These are phyloP conservation scores for Crassisporium funariophilum DNA, from an alignment of 768 basidiomycete species.

Conservation along the genomic window DNA sequence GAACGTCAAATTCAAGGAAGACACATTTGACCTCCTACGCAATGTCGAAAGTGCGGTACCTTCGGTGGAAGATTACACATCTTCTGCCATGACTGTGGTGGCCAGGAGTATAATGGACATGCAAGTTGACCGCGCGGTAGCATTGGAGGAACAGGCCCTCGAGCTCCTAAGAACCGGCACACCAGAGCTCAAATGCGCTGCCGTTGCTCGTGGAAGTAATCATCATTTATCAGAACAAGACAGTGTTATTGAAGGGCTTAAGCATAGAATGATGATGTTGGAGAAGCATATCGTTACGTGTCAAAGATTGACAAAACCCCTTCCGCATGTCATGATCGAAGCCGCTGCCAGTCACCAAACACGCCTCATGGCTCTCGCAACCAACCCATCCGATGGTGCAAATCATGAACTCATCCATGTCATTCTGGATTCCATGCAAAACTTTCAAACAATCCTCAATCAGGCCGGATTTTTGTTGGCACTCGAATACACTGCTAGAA, in stretches of 20 bases:
- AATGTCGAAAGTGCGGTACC: slow-evolving; percentile 23
- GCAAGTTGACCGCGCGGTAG: slow-evolving; percentile 27
- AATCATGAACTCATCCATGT: slow-evolving; percentile 18
- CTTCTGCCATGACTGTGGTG: slow-evolving; percentile 34
- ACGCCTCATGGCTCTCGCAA: slow-evolving; percentile 17
- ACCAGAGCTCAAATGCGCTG: neutral
- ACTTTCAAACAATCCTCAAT: slow-evolving; percentile 29
- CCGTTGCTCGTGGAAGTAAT: neutral
- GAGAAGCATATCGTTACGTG: slow-evolving; percentile 12
- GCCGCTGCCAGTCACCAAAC: slow-evolving; percentile 16
- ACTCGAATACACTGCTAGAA: slow-evolving; percentile 29
- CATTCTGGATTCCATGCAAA: slow-evolving; percentile 21
- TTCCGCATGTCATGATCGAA: slow-evolving; percentile 21
- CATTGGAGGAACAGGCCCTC: slow-evolving; percentile 25
- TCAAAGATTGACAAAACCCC: slow-evolving; percentile 14
- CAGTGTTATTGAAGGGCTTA: slow-evolving; percentile 7
- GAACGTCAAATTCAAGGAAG: slow-evolving; percentile 35
- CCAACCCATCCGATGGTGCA: slow-evolving; percentile 8
- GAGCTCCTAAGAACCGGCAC: slow-evolving; percentile 16
- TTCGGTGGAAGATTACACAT: slow-evolving; percentile 24
- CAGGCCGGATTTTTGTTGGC: slow-evolving; percentile 33
- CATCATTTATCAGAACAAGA: neutral
- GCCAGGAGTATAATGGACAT: slow-evolving; percentile 35
- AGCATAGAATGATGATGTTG: slow-evolving; percentile 12
- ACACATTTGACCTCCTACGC: slow-evolving; percentile 31